Evolutionary conservation across 331 rosid species (phyloP).

Genomic region (Quercus tomentella): DNA sequence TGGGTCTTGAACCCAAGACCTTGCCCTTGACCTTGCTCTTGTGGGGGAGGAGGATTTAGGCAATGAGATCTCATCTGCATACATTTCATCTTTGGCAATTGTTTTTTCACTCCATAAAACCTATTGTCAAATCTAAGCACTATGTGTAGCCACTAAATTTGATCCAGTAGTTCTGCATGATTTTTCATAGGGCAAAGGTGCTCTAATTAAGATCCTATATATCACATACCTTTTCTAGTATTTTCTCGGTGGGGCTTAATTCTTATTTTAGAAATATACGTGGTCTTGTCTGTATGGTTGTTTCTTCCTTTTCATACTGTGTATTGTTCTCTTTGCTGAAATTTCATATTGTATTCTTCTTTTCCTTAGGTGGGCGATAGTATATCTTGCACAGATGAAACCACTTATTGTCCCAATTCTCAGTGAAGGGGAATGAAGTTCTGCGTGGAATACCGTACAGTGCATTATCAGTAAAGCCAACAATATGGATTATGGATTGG

Average conservation of each 20-base stretch:
- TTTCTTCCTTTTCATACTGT: neutral
- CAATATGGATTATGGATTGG: constrained; percentile 12
- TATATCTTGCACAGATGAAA: constrained; percentile 82
- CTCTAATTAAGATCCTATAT: too few species aligned
- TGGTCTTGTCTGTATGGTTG: neutral
- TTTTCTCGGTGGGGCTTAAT: neutral
- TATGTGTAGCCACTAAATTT: neutral
- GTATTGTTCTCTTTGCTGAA: too few species aligned
- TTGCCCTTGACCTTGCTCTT: too few species aligned
- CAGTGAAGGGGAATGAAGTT: constrained; percentile 54
- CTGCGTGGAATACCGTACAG: neutral
- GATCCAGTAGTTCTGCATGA: too few species aligned
- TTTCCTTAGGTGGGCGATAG: constrained; percentile 79
- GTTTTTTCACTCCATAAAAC: neutral
- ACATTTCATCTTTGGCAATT: neutral
- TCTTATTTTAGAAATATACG: neutral
- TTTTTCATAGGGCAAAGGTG: too few species aligned
- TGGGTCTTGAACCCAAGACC: too few species aligned
- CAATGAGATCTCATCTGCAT: neutral
- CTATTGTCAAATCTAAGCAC: neutral
- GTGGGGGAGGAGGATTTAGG: neutral
- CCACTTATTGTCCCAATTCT: constrained; percentile 80
- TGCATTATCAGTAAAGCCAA: constrained; percentile 4
- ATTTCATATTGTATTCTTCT: constrained; percentile 2
- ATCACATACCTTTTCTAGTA: neutral